Conservation (phyloP, 768 basidiomycete species). For the Lentinula lateritia region DNA sequence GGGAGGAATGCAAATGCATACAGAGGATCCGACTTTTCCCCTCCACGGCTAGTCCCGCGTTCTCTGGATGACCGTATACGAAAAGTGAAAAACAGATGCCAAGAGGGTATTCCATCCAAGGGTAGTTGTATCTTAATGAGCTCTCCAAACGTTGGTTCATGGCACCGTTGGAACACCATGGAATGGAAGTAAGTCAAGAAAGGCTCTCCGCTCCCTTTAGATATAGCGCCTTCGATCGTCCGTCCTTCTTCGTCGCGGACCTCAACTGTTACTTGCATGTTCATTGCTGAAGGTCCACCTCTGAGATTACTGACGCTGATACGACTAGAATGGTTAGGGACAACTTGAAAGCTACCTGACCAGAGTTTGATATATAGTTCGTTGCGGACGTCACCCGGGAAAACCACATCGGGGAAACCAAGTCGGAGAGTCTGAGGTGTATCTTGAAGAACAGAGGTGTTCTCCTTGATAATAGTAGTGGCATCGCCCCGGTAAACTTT, state of each 20-base stretch:
- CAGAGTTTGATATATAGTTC: conserved; percentile 96
- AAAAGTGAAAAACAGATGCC: conserved; percentile 95
- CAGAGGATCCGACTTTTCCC: conserved; percentile 57
- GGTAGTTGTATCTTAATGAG: conserved; percentile 85
- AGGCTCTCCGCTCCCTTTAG: conserved; percentile 82
- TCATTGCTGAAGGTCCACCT: conserved; percentile 48
- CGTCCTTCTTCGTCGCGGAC: conserved; percentile 70
- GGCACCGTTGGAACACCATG: conserved; percentile 85
- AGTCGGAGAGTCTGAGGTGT: conserved; percentile 79
- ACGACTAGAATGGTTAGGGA: conserved; percentile 41
- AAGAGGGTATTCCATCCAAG: conserved; percentile 57
- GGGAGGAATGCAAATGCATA: conserved; percentile 95
- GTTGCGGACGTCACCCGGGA: conserved; percentile 88
- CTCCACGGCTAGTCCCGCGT: conserved; percentile 31
- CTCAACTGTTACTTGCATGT: conserved; percentile 89
- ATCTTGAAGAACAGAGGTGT: conserved; percentile 77
- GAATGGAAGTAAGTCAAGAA: conserved; percentile 79
- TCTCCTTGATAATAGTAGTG: conserved; percentile 70
- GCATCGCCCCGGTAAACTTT: conserved; percentile 86
- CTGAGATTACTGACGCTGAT: conserved; percentile 60
- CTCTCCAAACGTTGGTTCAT: conserved; percentile 89
- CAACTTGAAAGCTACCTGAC: conserved; percentile 79
- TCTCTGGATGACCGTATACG: conserved; percentile 61
- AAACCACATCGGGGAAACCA: conserved; percentile 94
- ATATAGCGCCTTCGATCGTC: conserved; percentile 65